Evolutionary conservation across 768 basidiomycete genomes (phyloP), one percentile per base, ranked within the genome.

Genomic region (Leccinum rimulosum): DNA sequence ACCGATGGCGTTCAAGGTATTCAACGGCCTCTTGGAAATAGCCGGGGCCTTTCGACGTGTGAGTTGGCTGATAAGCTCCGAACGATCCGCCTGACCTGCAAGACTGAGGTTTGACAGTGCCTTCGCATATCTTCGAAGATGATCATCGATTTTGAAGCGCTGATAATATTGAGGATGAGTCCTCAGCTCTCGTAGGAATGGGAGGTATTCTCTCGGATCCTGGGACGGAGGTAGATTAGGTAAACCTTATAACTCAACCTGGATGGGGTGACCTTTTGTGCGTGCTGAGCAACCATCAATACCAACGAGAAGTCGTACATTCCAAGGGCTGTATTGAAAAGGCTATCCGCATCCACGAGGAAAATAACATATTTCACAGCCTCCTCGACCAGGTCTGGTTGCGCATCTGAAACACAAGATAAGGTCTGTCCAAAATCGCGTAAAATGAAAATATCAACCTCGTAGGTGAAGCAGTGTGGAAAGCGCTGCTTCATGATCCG

Each of bases 301-400:
- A 98, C 96, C 17, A 99, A 78, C 30, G 91, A 87, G 76, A 98
- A 98, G 74, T 99, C 95, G 69, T 99, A 99, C 95, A 98, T 98
- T 19, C 97, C 97, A 33, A 99, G 82, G 1, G 97, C 97, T 11
- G 91, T 90, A 71, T 98, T 87, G 75, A 96, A 98, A 4, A 99
- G 81, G 49, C 81, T 80, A 66, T 98, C 86, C 0, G 94, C 94
- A 64, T 98, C 93, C 19, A 94, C 93, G 33, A 99, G 83, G 80
- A 98, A 99, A 72, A 98, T 98, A 71, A 98, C 89, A 69, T 98
- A 99, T 70, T 95, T 98, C 67, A 98, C 91, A 6, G 97, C 97
- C 59, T 98, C 95, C 69, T 99, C 95, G 14, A 97, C 92, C 3
- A 94, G 73, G 28, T 84, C 80, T 0, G 90, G 84, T 61, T 92